Evolutionary conservation across 306 rosid genomes (phyloP).

Genomic region (Rosa multiflora): DNA sequence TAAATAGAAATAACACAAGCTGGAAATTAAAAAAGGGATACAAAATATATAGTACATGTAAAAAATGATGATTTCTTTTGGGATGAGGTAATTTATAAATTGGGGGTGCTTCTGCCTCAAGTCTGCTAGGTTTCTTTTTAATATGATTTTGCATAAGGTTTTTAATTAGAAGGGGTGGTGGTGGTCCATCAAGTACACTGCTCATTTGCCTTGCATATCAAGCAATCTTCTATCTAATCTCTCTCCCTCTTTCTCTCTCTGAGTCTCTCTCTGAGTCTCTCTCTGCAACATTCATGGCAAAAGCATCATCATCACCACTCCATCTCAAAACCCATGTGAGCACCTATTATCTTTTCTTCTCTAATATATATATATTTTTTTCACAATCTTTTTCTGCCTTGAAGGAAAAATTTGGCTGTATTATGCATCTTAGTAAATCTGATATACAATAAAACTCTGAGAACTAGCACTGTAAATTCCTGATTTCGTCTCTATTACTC

Average conservation of each 20-base stretch:
- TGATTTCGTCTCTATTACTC: constrained; percentile 49
- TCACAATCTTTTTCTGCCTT: constrained; percentile 23
- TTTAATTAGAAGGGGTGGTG: constrained; percentile 63
- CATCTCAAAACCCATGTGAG: constrained; percentile 81
- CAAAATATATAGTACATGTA: constrained; percentile 16
- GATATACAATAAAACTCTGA: constrained; percentile 11
- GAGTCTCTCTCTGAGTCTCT: constrained; percentile 24
- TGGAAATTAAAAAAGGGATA: constrained; percentile 6
- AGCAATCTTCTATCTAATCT: constrained; percentile 58
- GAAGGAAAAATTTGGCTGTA: constrained; percentile 13
- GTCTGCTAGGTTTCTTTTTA: constrained; percentile 26
- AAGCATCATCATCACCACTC: constrained; percentile 84
- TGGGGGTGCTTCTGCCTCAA: constrained; percentile 53
- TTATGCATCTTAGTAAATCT: constrained; percentile 20
- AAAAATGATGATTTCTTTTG: constrained; percentile 25
- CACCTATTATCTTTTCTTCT: constrained; percentile 50
- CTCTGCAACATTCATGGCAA: constrained; percentile 75
- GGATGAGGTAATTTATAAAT: constrained; percentile 13
- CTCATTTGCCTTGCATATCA: constrained; percentile 84
- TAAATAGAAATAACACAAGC: constrained; percentile 36
- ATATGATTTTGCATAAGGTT: constrained; percentile 30
- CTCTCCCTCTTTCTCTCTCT: constrained; percentile 33
- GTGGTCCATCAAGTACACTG: constrained; percentile 87
- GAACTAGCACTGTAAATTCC: constrained; percentile 25
- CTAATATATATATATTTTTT: not conserved